Base-by-base conservation (phyloP, 768 basidiomycete genomes). In the Psilocybe azurescens region DNA sequence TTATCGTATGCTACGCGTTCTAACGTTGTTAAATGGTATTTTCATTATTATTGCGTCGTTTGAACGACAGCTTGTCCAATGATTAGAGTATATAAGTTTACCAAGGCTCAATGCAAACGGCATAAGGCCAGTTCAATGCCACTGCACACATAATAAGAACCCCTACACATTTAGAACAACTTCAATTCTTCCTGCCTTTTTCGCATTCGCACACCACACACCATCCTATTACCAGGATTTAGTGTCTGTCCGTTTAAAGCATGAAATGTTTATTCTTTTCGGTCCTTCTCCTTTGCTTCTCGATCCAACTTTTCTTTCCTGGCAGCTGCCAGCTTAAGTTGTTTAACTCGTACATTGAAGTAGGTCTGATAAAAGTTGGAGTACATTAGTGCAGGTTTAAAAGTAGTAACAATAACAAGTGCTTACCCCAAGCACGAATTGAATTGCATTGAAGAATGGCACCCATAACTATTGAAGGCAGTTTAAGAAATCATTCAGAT, bases 361-460 rank as follows among this genome's bases (percentile, higher is more conserved):
- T 86, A 82, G 3, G 89, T 91, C 89, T 90, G 30, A 46, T 8
- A 46, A 39, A 62, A 52, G 58, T 53, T 60, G 46, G 4, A 46
- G 39, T 59, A 50, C 56, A 54, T 62, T 14, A 58, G 61, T 65
- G 44, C 58, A 41, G 16, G 14, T 20, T 48, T 7, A 3, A 8
- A 36, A 39, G 29, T 20, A 38, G 50, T 16, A 28, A 2, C 24
- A 30, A 20, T 41, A 24, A 18, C 6, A 30, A 24, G 28, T 33
- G 78, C 90, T 68, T 70, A 93, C 93, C 20, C 93, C 93, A 11
- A 93, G 79, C 20, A 86, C 72, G 72, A 95, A 94, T 72, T 88
- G 86, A 46, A 95, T 78, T 38, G 83, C 67, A 73, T 89, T 94
- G 83, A 95, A 95, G 79, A 91, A 96, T 8, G 91, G 90, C 0